Evolutionary conservation across 768 basidiomycete genomes (phyloP), one percentile per base, ranked within the genome.

Genomic region (Suillus hirtellus): DNA sequence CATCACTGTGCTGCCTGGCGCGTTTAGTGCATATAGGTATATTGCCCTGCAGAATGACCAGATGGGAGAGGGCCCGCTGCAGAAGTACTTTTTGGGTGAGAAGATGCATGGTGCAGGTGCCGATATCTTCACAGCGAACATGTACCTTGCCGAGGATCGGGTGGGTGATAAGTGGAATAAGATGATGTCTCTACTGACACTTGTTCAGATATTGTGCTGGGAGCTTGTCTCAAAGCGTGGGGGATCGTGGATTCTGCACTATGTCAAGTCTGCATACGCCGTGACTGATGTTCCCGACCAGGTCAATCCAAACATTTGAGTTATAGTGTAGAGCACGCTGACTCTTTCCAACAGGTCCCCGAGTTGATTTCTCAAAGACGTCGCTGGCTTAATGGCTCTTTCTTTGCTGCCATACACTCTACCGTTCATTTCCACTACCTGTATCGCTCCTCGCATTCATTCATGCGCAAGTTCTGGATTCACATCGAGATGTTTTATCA

Each of bases 51-150:
- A 95, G 78, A 97, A 98, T 70, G 93, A 96, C 64, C 71, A 76
- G 0, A 80, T 72, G 27, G 96, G 95, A 0, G 86, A 95, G 68
- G 96, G 96, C 0, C 96, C 94, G 0, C 71, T 98, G 68, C 90
- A 94, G 70, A 94, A 96, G 76, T 99, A 99, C 79, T 99, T 99
- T 82, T 78, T 97, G 27, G 97, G 97, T 6, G 97, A 99, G 81
- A 94, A 89, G 70, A 90, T 97, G 89, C 92, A 92, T 65, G 92
- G 90, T 37, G 87, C 90, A 4, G 90, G 86, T 15, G 90, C 91
- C 1, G 93, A 94, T 71, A 95, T 96, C 64, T 96, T 96, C 77
- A 95, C 93, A 5, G 92, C 95, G 31, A 96, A 96, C 72, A 96
- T 96, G 94, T 98, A 96, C 72, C 84, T 96, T 17, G 94, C 94